Evolutionary conservation across 441 rosid genomes (phyloP), one percentile per base, ranked within the genome.

Genomic region (Croton setiger): DNA sequence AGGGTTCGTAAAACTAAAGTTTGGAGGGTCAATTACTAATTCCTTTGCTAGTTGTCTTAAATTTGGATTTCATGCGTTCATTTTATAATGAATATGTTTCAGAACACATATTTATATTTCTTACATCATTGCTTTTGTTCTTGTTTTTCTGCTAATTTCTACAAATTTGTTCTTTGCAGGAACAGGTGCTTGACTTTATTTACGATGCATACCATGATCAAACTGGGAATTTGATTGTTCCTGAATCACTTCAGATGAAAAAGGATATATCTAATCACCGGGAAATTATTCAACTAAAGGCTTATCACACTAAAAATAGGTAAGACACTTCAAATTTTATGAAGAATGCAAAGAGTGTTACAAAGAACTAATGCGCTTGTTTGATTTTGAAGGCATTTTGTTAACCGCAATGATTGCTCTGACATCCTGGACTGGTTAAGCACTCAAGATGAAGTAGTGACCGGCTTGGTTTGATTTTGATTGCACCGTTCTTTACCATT

Each of bases 371-470:
- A 71, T 10, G 45, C 5, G 15, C 18, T 6, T 18, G 12, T 44
- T 66, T 72, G 33, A 69, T 61, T 35, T 45, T 75, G 85, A 79
- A 92, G 98, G 89, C 84, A 77, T 80, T 92, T 92, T 41, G 61
- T 84, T 35, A 67, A 80, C 55, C 79, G 86, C 1, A 84, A 81
- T 71, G 93, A 92, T 58, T 92, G 98, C 72, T 83, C 81, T 14
- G 76, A 83, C 53, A 79, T 92, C 47, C 79, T 92, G 20, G 92
- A 90, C 69, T 90, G 98, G 96, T 80, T 90, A 72, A 62, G 75
- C 67, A 81, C 66, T 67, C 84, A 88, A 70, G 80, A 58, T 66
- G 75, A 73, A 67, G 74, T 77, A 56, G 64, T 61, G 75, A 79
- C 59, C 35, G 4, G 39, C 20, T 35, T 72, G 53, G 62, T 62